Evolutionary conservation across 2,329 filamentous ascomycete species (phyloP).

Genomic region (Rutstroemia sp.): DNA sequence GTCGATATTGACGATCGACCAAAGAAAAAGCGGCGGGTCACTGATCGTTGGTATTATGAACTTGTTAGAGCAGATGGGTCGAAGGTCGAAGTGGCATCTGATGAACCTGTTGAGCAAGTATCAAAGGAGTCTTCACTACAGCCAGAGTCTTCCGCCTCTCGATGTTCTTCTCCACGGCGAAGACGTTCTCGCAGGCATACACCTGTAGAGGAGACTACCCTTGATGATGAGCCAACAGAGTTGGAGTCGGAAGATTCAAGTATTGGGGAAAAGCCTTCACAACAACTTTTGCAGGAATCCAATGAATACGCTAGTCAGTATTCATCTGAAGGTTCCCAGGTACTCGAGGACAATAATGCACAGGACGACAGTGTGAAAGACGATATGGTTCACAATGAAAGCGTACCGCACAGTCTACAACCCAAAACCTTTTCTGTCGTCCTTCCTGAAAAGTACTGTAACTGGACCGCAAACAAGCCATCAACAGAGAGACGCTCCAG

Average conservation of each 20-base stretch:
- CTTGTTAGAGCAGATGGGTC: constrained; percentile 25
- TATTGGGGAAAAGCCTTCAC: constrained; percentile 3
- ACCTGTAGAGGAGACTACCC: background rate
- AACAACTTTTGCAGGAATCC: constrained; percentile 6
- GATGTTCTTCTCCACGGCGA: background rate
- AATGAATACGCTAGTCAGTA: constrained; percentile 7
- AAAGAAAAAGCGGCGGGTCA: constrained; percentile 25
- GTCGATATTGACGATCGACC: constrained; percentile 30
- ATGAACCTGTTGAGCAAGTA: background rate
- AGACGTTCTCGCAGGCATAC: constrained; percentile 8
- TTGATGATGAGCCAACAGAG: background rate
- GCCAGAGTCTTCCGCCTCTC: background rate
- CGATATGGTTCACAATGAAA: no score
- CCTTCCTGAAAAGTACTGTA: no score
- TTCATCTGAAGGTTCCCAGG: constrained; percentile 3
- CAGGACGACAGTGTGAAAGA: background rate
- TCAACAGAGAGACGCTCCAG: background rate
- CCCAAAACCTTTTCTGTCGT: no score
- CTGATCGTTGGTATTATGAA: constrained; percentile 26
- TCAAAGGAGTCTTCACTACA: background rate
- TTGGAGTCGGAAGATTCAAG: background rate
- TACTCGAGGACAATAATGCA: background rate
- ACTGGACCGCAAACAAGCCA: background rate
- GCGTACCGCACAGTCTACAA: no score
- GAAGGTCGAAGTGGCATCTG: constrained; percentile 16